Evolutionary conservation across 306 rosid genomes (phyloP).

Genomic region (Arachis stenosperma): DNA sequence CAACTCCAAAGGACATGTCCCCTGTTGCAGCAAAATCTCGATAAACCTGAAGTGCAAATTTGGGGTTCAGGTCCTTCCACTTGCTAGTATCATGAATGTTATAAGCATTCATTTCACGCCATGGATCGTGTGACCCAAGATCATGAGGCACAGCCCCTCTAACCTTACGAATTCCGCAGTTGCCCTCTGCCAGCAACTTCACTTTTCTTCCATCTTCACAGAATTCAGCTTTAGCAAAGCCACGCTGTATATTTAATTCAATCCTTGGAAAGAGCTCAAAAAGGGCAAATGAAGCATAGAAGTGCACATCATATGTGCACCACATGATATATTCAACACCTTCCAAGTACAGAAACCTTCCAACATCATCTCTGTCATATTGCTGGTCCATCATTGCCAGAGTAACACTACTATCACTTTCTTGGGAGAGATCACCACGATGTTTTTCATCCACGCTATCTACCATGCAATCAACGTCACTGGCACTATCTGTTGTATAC

Average conservation of each 20-base stretch:
- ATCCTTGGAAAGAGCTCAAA: constrained; percentile 94
- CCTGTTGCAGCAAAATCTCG: constrained; percentile 92
- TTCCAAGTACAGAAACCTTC: constrained; percentile 96
- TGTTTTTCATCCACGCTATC: too few relatives aligned
- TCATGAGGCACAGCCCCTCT: constrained; percentile 98
- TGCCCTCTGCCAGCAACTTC: constrained; percentile 92
- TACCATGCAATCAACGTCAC: too few relatives aligned
- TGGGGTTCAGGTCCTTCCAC: constrained; percentile 98
- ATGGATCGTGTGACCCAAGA: constrained; percentile 96
- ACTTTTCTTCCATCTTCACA: constrained; percentile 94
- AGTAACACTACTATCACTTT: too few relatives aligned
- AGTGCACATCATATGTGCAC: too few relatives aligned
- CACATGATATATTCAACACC: constrained; percentile 91
- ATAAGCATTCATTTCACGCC: constrained; percentile 96
- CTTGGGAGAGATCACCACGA: too few relatives aligned
- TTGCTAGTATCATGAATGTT: constrained; percentile 94
- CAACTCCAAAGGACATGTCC: constrained; percentile 92
- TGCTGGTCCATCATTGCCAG: too few relatives aligned
- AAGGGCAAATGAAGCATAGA: too few relatives aligned
- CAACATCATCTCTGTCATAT: too few relatives aligned
- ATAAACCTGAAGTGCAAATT: constrained; percentile 91
- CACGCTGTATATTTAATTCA: constrained; percentile 91
- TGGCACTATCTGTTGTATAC: too few relatives aligned
- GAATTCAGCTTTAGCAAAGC: constrained; percentile 91
- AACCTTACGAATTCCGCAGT: constrained; percentile 91